phyloP scores from a whole-genome alignment of 2,329 filamentous ascomycete species.

The Botrytis byssoidea region DNA sequence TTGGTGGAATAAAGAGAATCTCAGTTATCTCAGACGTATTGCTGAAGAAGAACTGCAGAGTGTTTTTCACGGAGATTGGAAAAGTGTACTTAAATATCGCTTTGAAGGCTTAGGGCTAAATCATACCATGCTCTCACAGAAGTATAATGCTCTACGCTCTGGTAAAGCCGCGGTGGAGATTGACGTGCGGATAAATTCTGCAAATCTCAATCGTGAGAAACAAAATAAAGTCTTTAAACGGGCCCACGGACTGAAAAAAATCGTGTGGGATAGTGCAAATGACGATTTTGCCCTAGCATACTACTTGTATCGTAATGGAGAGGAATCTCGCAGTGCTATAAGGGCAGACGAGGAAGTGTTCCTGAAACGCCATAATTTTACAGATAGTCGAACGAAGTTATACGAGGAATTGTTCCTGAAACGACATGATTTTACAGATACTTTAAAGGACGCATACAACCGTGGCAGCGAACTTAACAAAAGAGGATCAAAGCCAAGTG shows the following conservation, averaged over 20 bases:
- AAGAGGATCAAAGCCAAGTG: neutral
- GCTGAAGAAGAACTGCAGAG: neutral
- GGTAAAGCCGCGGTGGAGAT: neutral
- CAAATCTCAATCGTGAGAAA: neutral
- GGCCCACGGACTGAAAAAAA: neutral
- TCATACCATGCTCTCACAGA: neutral
- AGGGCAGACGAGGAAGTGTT: neutral
- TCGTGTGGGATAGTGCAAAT: neutral
- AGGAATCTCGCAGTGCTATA: neutral
- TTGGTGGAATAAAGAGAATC: neutral
- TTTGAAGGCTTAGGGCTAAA: neutral
- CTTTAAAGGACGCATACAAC: neutral
- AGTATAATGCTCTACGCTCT: neutral
- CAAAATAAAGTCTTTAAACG: neutral
- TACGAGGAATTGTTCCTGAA: too few relatives aligned
- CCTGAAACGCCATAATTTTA: neutral
- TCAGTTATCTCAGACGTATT: neutral
- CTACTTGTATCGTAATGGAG: neutral
- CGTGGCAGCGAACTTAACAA: neutral
- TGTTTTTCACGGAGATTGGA: neutral
- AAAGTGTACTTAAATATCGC: neutral
- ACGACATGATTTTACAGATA: neutral
- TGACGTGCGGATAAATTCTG: neutral
- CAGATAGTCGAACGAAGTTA: too few relatives aligned
- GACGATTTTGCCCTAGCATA: neutral